These are phyloP conservation scores for Spergularia azorica DNA, from an alignment of 179 eudicot species.

Conservation along the genomic window DNA sequence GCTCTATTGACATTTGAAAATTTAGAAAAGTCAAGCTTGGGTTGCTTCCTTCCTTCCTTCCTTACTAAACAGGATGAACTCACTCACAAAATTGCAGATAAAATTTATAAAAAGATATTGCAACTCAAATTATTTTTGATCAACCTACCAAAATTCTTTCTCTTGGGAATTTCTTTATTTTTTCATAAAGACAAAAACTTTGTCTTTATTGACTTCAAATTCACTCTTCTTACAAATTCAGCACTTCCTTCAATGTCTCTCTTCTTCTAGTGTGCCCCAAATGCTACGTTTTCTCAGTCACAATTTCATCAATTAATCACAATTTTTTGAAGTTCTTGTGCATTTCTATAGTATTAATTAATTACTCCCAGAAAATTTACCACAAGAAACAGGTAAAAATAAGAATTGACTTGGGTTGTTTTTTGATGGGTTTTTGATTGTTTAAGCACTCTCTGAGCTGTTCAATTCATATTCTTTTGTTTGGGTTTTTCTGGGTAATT, in stretches of 20 bases:
- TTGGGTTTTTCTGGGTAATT: slow-evolving; percentile 13
- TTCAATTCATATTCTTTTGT: slow-evolving; percentile 1
- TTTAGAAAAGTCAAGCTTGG: slow-evolving; percentile 27
- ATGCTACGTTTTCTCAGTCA: slow-evolving; percentile 2
- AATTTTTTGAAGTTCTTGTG: background rate
- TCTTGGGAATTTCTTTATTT: no score
- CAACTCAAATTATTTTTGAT: background rate
- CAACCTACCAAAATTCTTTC: background rate
- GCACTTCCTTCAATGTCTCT: slow-evolving; percentile 1
- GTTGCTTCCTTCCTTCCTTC: slow-evolving; percentile 26
- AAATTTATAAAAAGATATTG: background rate
- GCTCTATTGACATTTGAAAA: slow-evolving; percentile 3
- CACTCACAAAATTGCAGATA: slow-evolving; percentile 23
- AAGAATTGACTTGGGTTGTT: slow-evolving; percentile 24
- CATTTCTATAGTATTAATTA: no score
- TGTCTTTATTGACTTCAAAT: no score
- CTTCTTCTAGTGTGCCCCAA: background rate
- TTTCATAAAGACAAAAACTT: no score
- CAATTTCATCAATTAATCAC: no score
- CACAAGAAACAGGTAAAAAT: background rate
- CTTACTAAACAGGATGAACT: background rate
- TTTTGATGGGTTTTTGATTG: slow-evolving; percentile 31
- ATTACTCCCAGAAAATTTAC: no score
- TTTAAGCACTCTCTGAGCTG: slow-evolving; percentile 16
- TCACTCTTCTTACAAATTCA: background rate